Base-by-base conservation (phyloP, 148 eudicot genomes). In the Camellia japonica region DNA sequence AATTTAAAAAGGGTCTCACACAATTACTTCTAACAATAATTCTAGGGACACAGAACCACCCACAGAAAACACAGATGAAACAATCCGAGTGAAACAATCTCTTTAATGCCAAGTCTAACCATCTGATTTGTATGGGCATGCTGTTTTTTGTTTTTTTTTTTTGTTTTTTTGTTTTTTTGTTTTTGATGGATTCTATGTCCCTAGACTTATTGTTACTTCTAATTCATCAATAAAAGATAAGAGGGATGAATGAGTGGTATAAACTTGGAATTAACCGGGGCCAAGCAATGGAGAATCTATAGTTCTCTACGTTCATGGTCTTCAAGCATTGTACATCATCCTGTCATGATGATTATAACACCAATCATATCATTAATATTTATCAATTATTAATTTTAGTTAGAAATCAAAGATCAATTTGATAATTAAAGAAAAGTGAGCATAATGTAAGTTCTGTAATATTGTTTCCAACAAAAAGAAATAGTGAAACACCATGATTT, bases 201-300 rank as follows among this genome's bases (percentile, higher is more conserved):
- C 38, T 30, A 30, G 38, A 30, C 38, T 30, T 30, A 30, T 30
- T 30, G 38, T 19, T 64, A 18, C 42, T 20, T 19, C 11, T 64
- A 64, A 20, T 64, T 64, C 42, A 64, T 20, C 42, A 19, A 23
- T 64, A 23, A 3, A 64, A 64, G 68, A 10, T 20, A 7, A 3
- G 3, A 10, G 23, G 63, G n/a, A 12, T 30, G 63, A 16, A 16
- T 15, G 15, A 62, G 65, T 5, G 68, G 41, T 30, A 41, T 41
- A 1, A 13, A 68, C 72, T 68, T 68, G 72, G 72, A 42, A 68
- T 11, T 18, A 68, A 0, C 18, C 72, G 47, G 51, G 72, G 51
- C 72, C 72, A 68, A 68, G 72, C 13, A 41, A 68, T 68, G 72
- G 72, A 68, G 72, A 68, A 43, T 68, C 72, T 68, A 18, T 68